Base-by-base conservation (phyloP, 345 rosid genomes). In the Carallia brachiata region DNA sequence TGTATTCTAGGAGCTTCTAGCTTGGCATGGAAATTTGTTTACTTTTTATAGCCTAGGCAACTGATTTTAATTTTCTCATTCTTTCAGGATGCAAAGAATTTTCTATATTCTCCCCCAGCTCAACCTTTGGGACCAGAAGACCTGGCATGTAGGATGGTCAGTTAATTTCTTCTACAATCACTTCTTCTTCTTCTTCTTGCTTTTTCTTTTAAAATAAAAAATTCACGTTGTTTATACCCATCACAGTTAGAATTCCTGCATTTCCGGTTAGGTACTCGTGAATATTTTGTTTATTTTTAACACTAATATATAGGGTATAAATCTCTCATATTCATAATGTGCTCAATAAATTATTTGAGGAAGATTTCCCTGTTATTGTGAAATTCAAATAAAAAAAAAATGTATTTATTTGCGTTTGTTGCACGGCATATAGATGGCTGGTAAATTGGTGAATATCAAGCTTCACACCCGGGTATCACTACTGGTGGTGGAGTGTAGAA, bases 41-140 rank as follows among this genome's bases (percentile, higher is more conserved):
- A 32, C 34, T 32, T 32, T 31, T 60, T 16, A 1, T 1, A 32
- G 34, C 34, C 34, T 1, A 34, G 8, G 50, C 64, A 73, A 72
- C 61, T 70, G 39, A 60, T 48, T 13, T 44, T 63, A 3, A 68
- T 50, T n/a, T 67, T 68, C 62, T 80, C 55, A 16, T 62, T 63
- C 36, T 73, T 73, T 39, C 89, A 95, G 97, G 83, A 87, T 81
- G 82, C 97, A 3, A 83, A 80, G 77, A 92, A 95, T 85, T 92
- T 92, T 73, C 17, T 95, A 32, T 92, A 89, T 81, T 90, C 99
- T 63, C 86, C 74, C 79, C 99, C 98, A 72, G 97, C 98, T 68
- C 96, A 82, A 72, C 94, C 90, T 16, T 75, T 89, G 83, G 99
- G 99, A 73, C 96, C 98, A 7, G 99, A 95, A 82, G 99, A 95